Base-by-base conservation (phyloP, 2,329 filamentous ascomycete species). In the Chrysosporium queenslandicum region DNA sequence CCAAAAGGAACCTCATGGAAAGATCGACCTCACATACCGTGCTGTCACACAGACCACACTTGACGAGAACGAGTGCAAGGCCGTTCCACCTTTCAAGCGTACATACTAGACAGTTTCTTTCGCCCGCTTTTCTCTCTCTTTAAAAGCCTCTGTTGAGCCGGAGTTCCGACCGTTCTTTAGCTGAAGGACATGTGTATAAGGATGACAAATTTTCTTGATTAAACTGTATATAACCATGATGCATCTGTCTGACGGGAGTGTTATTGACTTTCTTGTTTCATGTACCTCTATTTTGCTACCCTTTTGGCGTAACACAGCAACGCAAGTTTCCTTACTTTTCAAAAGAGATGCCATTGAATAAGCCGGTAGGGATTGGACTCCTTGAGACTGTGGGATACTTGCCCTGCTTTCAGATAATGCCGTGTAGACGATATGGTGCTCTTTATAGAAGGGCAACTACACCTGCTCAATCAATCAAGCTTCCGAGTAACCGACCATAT, bases 61-160 rank as follows among this genome's bases (percentile, higher is more conserved):
- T 61, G 92, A 97, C 65, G 90, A 94, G 81, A 83, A 79, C 63
- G 92, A 98, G 80, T 97, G 92, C 83, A 89, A 92, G 79, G 76
- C 87, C 59, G 88, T 98, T 55, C 90, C 91, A 62, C 92, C 92
- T 42, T 96, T 97, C 81, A 95, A 96, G 82, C 71, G 75, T 67
- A 71, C 68, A 50, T 77, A 77, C 65, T 77, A 75, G 54, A 55
- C 14, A 25, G 20, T 20, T 48, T 34, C 37, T 3, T 21, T 42
- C 36, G 20, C 8, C 47, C 21, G 6, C 27, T 9, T 12, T 4
- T 40, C 41, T 49, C 23, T 40, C n/a, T 27, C 5, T 37, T n/a
- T 25, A 51, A 50, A 50, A 45, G 29, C 49, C 30, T 45, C 39
- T 37, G 39, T 37, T 43, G 23, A 51, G 49, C 39, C 40, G 41